Percentiles rank a stretch among this genome's conserved stretches.
These are phyloP conservation scores for Alternaria longipes DNA, from an alignment of 2,329 filamentous ascomycete genomes.

Conservation along the genomic window DNA sequence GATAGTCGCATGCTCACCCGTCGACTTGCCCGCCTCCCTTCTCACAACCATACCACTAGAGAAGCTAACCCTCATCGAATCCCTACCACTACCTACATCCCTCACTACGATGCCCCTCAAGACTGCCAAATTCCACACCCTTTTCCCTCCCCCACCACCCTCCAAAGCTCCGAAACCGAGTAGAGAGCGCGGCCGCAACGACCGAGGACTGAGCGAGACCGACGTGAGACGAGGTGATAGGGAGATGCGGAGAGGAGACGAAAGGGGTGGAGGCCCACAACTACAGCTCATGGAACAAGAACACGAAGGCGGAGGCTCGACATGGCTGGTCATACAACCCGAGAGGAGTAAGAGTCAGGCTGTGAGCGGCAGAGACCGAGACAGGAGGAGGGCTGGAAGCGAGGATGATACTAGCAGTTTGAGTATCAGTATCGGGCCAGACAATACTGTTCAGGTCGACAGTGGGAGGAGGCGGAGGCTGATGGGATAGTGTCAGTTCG, in stretches of 20 bases:
- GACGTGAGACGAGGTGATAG: slow-evolving; percentile 12
- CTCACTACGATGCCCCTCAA: slow-evolving; percentile 43
- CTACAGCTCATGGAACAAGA: slow-evolving; percentile 50
- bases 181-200: slow-evolving; percentile 25
- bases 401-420: slow-evolving; percentile 47
- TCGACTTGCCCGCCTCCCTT: slow-evolving; percentile 42
- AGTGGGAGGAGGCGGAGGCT: slow-evolving; percentile 45
- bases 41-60: slow-evolving; percentile 45
- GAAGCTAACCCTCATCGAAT: slow-evolving; percentile 47
- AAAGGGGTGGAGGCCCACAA: slow-evolving; percentile 29
- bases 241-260: slow-evolving; percentile 15
- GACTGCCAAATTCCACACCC: slow-evolving; percentile 34
- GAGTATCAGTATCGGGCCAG: slow-evolving; percentile 50
- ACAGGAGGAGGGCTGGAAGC: slow-evolving; percentile 31
- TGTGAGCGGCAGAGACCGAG: slow-evolving; percentile 18
- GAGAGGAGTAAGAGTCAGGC: slow-evolving; percentile 47
- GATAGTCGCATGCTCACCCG: slow-evolving; percentile 46
- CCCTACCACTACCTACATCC: slow-evolving; percentile 38
- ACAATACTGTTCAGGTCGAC: slow-evolving; percentile 52
- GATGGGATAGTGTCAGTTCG: slow-evolving; percentile 30
- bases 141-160: slow-evolving; percentile 44
- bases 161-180: slow-evolving; percentile 32
- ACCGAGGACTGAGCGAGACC: slow-evolving; percentile 12
- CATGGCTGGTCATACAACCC: slow-evolving; percentile 51
- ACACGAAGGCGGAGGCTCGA: slow-evolving; percentile 43